Evolutionary conservation across 73 alveolate species (phyloP).

Genomic region (Stentor roeselii): DNA sequence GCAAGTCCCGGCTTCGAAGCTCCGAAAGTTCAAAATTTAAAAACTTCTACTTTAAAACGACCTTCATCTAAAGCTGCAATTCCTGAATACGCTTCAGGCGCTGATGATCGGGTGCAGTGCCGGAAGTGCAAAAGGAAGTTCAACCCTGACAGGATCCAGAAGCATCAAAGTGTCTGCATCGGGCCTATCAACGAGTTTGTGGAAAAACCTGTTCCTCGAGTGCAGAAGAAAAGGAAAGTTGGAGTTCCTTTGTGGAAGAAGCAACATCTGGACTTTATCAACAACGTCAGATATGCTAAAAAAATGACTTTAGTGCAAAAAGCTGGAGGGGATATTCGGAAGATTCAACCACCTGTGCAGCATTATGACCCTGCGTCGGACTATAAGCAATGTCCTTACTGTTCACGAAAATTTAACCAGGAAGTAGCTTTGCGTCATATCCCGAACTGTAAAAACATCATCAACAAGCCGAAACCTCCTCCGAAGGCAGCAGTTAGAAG

Average conservation of each 20-base stretch:
- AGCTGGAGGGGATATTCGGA: conserved; percentile 73
- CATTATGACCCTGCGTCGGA: conserved; percentile 35
- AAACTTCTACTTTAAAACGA: background rate
- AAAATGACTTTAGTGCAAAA: conserved; percentile 56
- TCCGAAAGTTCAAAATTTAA: background rate
- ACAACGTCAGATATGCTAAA: conserved; percentile 57
- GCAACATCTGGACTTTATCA: conserved; percentile 58
- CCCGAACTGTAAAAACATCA: conserved; percentile 58
- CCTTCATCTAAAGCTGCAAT: background rate
- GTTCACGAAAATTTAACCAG: conserved; percentile 53
- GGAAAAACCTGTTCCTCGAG: background rate
- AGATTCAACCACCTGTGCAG: conserved; percentile 48
- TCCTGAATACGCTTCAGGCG: background rate
- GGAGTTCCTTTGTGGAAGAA: conserved; percentile 56
- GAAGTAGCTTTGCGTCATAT: conserved; percentile 63
- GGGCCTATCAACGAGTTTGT: background rate
- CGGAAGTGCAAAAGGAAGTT: conserved; percentile 49
- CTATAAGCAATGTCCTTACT: conserved; percentile 59
- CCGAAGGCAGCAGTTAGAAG: conserved; percentile 14
- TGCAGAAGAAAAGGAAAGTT: conserved; percentile 21
- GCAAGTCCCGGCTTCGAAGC: no score
- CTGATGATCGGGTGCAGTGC: conserved; percentile 31
- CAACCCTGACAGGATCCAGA: conserved; percentile 40
- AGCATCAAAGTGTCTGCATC: conserved; percentile 45
- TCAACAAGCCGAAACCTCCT: conserved; percentile 61